Evolutionary conservation across 2,329 filamentous ascomycete genomes (phyloP).

Genomic region (Alternaria conjuncta): DNA sequence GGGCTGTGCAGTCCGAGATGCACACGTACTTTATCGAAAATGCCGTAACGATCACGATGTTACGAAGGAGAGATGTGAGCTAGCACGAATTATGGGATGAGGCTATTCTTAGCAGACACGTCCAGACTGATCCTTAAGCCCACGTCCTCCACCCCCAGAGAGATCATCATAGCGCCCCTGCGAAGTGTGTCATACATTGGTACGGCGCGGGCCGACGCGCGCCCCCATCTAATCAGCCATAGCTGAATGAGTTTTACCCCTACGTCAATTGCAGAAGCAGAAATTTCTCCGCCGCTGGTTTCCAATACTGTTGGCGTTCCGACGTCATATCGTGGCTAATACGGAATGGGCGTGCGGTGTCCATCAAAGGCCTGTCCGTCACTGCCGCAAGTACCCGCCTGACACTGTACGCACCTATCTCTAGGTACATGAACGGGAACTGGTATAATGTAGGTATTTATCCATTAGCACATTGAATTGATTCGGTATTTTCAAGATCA

Average conservation of each 20-base stretch:
- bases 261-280: background rate
- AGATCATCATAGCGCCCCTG: background rate
- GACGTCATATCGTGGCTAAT: background rate
- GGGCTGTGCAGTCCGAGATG: background rate
- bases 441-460: background rate
- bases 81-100: background rate
- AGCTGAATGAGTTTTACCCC: background rate
- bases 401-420: background rate
- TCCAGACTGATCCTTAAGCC: background rate
- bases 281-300: background rate
- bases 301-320: background rate
- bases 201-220: background rate
- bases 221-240: background rate
- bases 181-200: background rate
- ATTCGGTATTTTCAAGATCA: no score
- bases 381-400: background rate
- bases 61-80: background rate
- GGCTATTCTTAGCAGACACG: background rate
- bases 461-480: no score
- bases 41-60: background rate
- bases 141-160: background rate
- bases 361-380: background rate
- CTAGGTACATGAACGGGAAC: background rate
- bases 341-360: background rate
- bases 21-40: background rate